A percentile compares a stretch with the other conserved stretches of the same genome.
Evolutionary conservation across 768 basidiomycete genomes (phyloP).

Genomic region (Mycena leptocephala): DNA sequence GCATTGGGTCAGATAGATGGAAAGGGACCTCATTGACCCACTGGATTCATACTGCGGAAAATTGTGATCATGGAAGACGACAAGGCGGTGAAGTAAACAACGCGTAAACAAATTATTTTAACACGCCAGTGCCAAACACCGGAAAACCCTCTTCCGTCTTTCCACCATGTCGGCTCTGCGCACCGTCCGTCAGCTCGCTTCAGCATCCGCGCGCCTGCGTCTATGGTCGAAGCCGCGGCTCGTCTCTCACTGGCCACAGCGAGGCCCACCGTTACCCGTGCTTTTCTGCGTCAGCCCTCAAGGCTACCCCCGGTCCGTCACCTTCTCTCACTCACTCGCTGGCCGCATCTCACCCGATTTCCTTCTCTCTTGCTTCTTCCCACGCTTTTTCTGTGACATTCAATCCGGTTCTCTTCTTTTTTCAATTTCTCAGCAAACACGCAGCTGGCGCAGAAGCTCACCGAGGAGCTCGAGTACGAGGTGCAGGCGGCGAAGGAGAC

Average conservation of each 20-base stretch:
- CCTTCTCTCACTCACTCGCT: neutral
- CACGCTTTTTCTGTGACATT: no score
- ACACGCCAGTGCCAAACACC: slow-evolving; percentile 10
- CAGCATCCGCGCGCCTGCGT: neutral
- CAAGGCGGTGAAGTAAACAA: no score
- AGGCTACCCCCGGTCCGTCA: neutral
- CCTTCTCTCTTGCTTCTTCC: no score
- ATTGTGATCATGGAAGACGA: no score
- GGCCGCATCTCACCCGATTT: no score
- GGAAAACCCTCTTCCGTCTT: neutral
- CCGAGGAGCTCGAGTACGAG: slow-evolving; percentile 91
- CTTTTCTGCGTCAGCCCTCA: slow-evolving; percentile 11
- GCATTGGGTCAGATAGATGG: no score
- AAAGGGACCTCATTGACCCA: no score
- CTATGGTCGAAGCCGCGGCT: neutral
- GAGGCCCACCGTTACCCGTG: neutral
- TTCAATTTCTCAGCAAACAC: slow-evolving; percentile 63
- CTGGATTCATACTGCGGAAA: no score
- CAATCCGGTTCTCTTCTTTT: neutral
- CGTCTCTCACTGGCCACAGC: neutral
- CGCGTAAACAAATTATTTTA: slow-evolving; percentile 5
- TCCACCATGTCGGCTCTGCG: slow-evolving; percentile 14
- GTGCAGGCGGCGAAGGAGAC: slow-evolving; percentile 60
- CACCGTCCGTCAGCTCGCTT: neutral
- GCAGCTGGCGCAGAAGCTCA: slow-evolving; percentile 80